Evolutionary conservation across 768 basidiomycete genomes (phyloP).

Genomic region (Royoungia palumana): DNA sequence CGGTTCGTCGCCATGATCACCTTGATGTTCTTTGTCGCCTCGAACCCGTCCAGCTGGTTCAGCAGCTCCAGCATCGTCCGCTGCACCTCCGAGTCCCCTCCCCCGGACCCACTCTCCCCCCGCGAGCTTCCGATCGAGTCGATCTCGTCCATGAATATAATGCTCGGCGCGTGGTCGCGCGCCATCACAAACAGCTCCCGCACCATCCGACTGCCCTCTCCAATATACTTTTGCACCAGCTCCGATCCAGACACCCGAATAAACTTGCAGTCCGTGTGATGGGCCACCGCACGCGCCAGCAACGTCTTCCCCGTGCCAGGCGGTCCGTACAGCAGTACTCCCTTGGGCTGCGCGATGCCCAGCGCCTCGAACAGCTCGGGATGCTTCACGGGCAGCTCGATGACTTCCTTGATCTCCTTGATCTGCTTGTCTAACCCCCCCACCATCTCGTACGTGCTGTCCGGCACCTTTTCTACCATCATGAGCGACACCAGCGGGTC

Average conservation of each 20-base stretch:
- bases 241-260: constrained; percentile 94
- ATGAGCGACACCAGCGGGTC: constrained; percentile 97
- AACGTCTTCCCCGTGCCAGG: constrained; percentile 97
- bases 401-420: constrained; percentile 99
- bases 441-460: constrained; percentile 99
- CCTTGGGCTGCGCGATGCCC: constrained; percentile 96
- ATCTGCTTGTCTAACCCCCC: constrained; percentile 97
- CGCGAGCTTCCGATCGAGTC: constrained; percentile 94
- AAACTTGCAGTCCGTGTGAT: constrained; percentile 97
- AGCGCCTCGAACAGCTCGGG: constrained; percentile 95
- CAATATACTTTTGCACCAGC: constrained; percentile 97
- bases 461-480: constrained; percentile 99
- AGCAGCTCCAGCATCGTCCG: constrained; percentile 87
- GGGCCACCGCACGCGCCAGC: constrained; percentile 91
- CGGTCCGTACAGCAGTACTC: constrained; percentile 92
- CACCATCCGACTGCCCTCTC: constrained; percentile 95
- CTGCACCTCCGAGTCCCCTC: constrained; percentile 87
- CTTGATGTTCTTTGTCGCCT: constrained; percentile 80
- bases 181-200: constrained; percentile 99
- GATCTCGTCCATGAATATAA: constrained; percentile 99
- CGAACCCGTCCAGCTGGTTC: constrained; percentile 88
- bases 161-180: constrained; percentile 92
- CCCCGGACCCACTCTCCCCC: constrained; percentile 74
- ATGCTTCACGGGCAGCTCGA: constrained; percentile 95
- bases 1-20: constrained; percentile 98